Base-by-base conservation (phyloP, 345 rosid genomes). In the Linum lewisii region DNA sequence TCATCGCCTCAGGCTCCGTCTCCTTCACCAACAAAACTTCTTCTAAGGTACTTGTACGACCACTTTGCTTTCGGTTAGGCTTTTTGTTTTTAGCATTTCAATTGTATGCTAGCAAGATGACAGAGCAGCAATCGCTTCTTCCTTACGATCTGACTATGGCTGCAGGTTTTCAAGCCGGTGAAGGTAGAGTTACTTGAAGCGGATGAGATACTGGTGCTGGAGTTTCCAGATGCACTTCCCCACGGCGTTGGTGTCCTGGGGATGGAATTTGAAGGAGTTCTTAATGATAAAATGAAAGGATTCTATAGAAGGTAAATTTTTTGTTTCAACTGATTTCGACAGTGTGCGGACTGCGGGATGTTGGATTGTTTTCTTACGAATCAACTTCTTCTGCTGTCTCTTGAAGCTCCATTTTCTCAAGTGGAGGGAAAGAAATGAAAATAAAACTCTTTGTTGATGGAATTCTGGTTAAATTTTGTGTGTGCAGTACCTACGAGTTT, bases 221-320 rank as follows among this genome's bases (percentile, higher is more conserved):
- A 89, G 65, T 93, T 93, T 65, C 51, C 66, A 25, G 84, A 78
- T 63, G 57, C 21, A n/a, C 86, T 93, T 64, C 91, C 94, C 0
- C 60, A 64, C 37, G 95, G 90, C 18, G 19, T 66, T 1, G 99
- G 99, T 34, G 79, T 80, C 68, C 68, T 93, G 66, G 65, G 73
- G 21, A 75, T 89, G 15, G 77, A 58, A 0, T 93, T 85, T 66
- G 81, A 73, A 24, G 97, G 99, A 21, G 69, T 75, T 24, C 75
- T 93, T 23, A 93, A 79, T 70, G 95, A 93, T 38, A 87, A 68
- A 78, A 85, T 87, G 97, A 93, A 87, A 65, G 99, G 99, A 1
- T 89, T 93, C 64, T 93, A 89, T 64, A 79, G 78, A 76, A 89
- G 99, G 97, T 93, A 58, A 49, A 7, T 25, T 1, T 11, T 20